Conservation (phyloP, 495 filamentous ascomycete genomes). For the Podospora comata region DNA sequence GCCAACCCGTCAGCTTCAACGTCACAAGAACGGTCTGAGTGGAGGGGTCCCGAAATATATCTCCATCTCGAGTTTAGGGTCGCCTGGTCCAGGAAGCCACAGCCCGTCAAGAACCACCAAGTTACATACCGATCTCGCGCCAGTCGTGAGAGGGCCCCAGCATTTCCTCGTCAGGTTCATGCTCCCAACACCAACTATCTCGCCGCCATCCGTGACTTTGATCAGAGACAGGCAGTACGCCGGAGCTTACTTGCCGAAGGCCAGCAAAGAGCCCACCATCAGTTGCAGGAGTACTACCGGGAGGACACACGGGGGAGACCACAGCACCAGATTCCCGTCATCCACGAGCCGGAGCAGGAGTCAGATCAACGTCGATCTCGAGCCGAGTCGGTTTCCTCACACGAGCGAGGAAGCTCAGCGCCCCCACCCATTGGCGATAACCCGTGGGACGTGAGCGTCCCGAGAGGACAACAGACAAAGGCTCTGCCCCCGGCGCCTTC, state of each 20-base stretch:
- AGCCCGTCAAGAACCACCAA: slow-evolving; percentile 40
- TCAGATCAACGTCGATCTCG: slow-evolving; percentile 24
- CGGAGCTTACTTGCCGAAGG: slow-evolving; percentile 8
- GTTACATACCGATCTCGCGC: slow-evolving; percentile 44
- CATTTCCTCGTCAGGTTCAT: slow-evolving; percentile 43
- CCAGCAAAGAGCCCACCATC: slow-evolving; percentile 23
- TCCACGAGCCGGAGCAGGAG: slow-evolving; percentile 26
- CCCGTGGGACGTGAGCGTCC: slow-evolving; percentile 39
- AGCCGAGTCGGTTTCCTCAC: slow-evolving; percentile 30
- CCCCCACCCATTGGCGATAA: slow-evolving; percentile 44
- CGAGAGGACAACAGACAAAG: slow-evolving; percentile 20
- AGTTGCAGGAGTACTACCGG: slow-evolving; percentile 36
- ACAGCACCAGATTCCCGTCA: slow-evolving; percentile 23
- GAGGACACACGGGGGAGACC: slow-evolving; percentile 13
- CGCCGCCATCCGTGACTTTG: slow-evolving; percentile 32
- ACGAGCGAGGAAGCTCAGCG: slow-evolving; percentile 44
- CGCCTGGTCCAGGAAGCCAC: slow-evolving; percentile 40
- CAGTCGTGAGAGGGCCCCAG: slow-evolving; percentile 37
- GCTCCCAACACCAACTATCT: slow-evolving; percentile 44
- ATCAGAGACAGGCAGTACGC: slow-evolving; percentile 28
- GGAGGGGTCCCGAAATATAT: slow-evolving; percentile 42
- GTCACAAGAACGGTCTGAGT: slow-evolving; percentile 31
- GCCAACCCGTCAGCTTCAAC: slow-evolving; percentile 12
- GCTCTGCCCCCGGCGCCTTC: slow-evolving; percentile 40
- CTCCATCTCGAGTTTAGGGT: slow-evolving; percentile 46